Evolutionary conservation across 106 monocot genomes (phyloP), one percentile per base, ranked within the genome.

Genomic region (Dendrobium officinale): DNA sequence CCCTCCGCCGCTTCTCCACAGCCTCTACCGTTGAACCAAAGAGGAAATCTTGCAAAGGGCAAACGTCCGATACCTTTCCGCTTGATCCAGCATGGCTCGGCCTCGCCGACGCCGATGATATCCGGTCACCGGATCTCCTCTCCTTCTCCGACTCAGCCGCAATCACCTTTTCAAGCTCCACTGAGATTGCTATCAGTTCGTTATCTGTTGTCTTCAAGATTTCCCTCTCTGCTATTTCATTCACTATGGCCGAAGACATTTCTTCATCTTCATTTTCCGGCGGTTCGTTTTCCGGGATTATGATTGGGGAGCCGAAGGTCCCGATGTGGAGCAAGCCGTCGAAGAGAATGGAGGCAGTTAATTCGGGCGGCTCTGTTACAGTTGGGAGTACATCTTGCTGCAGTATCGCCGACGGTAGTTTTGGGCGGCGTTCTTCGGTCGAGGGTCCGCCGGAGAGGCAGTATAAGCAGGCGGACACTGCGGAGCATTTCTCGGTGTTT

Each of bases 11-110:
- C 29, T 22, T 42, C 13, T 27, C 77, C 51, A 43, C 79, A 26
- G 74, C 66, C 67, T 58, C 80, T 47, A 86, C 72, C 20, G 83
- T 83, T 6, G 86, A 83, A 5, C 86, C 86, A 70, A 83, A 86
- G 24, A 83, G 79, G 45, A 86, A 83, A 2, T 80, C 83, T 66
- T 86, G 83, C 40, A 86, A 80, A 37, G 83, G 83, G 70, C 83
- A 86, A 47, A 29, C 33, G 70, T 77, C 29, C 16, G 68, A 22
- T 6, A 54, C 77, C 37, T 66, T 66, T n/a, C 64, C 64, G 4
- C 24, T 6, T 1, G 51, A 15, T 13, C 51, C 51, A 51, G 51
- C 51, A 51, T 13, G 13, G 51, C 51, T 51, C 0, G 51, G 51
- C 51, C 51, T 51, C 51, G 51, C 51, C 13, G 64, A 42, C 61